Conservation (phyloP, 345 rosid species). For the Melaleuca quinquenervia region DNA sequence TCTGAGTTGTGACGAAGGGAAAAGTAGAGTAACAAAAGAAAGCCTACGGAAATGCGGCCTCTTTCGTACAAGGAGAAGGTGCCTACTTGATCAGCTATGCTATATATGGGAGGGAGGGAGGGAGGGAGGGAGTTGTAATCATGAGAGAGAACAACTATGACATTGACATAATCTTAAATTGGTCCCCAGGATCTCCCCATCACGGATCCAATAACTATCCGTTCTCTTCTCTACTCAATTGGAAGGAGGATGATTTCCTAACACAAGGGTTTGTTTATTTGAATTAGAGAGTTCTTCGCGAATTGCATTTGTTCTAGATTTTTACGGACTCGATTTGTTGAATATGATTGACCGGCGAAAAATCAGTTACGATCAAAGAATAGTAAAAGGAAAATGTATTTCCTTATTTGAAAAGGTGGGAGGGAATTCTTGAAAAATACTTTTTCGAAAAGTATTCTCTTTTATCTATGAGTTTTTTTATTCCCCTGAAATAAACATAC, state of each 20-base stretch:
- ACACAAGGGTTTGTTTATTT: too few relatives aligned
- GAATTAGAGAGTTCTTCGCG: too few relatives aligned
- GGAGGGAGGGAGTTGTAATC: not conserved
- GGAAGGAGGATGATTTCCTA: not conserved
- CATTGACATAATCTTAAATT: not conserved
- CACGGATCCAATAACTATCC: not conserved
- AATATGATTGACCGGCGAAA: too few relatives aligned
- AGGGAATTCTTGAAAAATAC: too few relatives aligned
- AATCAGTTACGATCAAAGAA: too few relatives aligned
- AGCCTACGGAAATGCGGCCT: not conserved
- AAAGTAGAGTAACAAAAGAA: not conserved
- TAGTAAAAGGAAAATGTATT: too few relatives aligned
- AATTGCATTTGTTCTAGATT: too few relatives aligned
- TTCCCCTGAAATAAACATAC: too few relatives aligned
- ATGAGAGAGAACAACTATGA: not conserved
- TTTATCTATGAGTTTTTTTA: too few relatives aligned
- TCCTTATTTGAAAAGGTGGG: too few relatives aligned
- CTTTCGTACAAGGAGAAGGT: not conserved
- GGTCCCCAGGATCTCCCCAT: not conserved
- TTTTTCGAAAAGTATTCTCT: too few relatives aligned
- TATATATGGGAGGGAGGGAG: not conserved
- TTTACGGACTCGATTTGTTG: too few relatives aligned
- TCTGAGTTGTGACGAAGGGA: not conserved
- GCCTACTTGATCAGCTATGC: not conserved
- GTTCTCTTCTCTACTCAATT: not conserved